Evolutionary conservation across 2,329 filamentous ascomycete genomes (phyloP), one percentile per base, ranked within the genome.

Genomic region (Tolypocladium sp.): DNA sequence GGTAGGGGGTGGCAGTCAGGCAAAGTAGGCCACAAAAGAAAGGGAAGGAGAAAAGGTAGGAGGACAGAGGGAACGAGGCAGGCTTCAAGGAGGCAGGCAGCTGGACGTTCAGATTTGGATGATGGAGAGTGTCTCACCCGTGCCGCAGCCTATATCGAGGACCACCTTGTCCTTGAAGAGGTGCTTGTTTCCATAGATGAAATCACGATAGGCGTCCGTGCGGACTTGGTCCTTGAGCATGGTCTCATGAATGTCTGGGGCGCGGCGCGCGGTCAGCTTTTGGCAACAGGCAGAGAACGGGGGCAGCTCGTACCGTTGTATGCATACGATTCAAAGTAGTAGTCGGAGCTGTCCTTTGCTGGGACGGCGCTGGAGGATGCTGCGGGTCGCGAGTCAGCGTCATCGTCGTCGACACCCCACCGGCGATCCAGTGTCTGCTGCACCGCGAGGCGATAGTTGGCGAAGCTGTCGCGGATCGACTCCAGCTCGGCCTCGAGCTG

Each of bases 191-290:
- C 87, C 85, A 76, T 97, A 96, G 68, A 97, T 92, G 71, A 97
- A 96, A 74, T 97, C 92, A 53, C 92, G 86, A 75, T 97, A 97
- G 3, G 91, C 88, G 67, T 96, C 90, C 13, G 92, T 97, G 57
- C 92, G 88, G 46, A 96, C 82, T 0, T 84, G 80, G 69, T 97
- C 92, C 72, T 96, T 96, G 62, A 97, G 82, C 92, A 97, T 97
- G 9, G 89, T 92, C 70, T 96, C 91, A 72, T 97, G 92, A 59
- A 97, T 97, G 59, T 91, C 90, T 89, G 37, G 9, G 17, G 15
- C 25, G 27, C 20, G 25, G 46, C 41, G 3, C 20, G 15, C 12
- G 0, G 9, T 46, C 46, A 64, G 61, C 37, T 17, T 53, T 20
- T 46, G 55, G 20, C 3, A 20, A 15, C 20, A n/a, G 30, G 17